Conservation (phyloP, 2,329 filamentous ascomycete species). For the Colletotrichum cordylinicola region DNA sequence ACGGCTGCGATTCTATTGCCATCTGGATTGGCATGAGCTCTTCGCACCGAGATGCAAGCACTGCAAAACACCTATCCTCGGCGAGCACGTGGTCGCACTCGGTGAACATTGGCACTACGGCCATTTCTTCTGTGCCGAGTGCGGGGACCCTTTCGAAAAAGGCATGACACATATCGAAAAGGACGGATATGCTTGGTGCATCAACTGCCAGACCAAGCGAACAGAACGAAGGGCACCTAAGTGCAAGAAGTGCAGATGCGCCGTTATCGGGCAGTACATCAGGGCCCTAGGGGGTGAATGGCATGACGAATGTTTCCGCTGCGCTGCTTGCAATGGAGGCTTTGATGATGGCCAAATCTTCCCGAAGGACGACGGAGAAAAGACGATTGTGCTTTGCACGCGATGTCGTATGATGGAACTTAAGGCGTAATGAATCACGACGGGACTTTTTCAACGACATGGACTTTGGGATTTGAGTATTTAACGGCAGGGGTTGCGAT, state of each 20-base stretch:
- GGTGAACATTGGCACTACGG: slow-evolving; percentile 97
- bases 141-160: slow-evolving; percentile 88
- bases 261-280: slow-evolving; percentile 89
- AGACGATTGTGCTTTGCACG: slow-evolving; percentile 62
- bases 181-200: slow-evolving; percentile 97
- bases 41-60: slow-evolving; percentile 94
- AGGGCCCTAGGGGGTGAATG: slow-evolving; percentile 90
- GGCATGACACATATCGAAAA: slow-evolving; percentile 83
- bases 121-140: slow-evolving; percentile 99
- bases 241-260: slow-evolving; percentile 82
- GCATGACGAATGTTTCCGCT: slow-evolving; percentile 92
- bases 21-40: slow-evolving; percentile 97
- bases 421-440: slow-evolving; percentile 48
- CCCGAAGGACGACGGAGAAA: slow-evolving; percentile 48
- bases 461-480: not conserved
- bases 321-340: slow-evolving; percentile 64
- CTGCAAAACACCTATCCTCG: slow-evolving; percentile 95
- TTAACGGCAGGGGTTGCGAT: not conserved
- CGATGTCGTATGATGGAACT: slow-evolving; percentile 64
- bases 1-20: slow-evolving; percentile 87
- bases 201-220: slow-evolving; percentile 88
- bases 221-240: slow-evolving; percentile 89
- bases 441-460: not conserved
- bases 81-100: slow-evolving; percentile 91
- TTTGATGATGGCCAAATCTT: slow-evolving; percentile 73